Percentiles rank a stretch among this genome's conserved stretches.
These are phyloP conservation scores for Favolaschia claudopus DNA, from an alignment of 768 basidiomycete species.

Conservation along the genomic window DNA sequence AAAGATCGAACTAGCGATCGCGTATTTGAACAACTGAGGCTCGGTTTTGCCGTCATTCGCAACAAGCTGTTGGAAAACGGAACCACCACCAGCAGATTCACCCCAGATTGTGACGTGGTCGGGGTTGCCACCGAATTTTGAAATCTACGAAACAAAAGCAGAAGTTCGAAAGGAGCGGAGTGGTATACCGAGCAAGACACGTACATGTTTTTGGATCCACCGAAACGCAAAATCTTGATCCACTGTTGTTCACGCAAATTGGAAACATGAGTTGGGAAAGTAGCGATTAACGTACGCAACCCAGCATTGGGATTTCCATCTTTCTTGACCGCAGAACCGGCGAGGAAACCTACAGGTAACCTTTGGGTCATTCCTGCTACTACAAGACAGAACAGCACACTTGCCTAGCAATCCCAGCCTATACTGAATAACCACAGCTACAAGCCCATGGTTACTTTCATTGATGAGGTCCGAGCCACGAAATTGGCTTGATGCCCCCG, in stretches of 20 bases:
- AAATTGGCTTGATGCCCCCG: constrained; percentile 6
- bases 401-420: constrained; percentile 14
- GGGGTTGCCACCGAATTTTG: constrained; percentile 27
- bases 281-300: constrained; percentile 20
- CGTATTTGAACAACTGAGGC: constrained; percentile 37
- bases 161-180: not conserved
- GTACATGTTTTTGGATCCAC: constrained; percentile 22
- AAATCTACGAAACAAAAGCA: constrained; percentile 17
- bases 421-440: constrained; percentile 17
- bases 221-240: constrained; percentile 20
- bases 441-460: constrained; percentile 4
- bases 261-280: not conserved
- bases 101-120: constrained; percentile 31
- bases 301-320: constrained; percentile 38
- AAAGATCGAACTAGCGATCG: constrained; percentile 41
- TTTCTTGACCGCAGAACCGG: constrained; percentile 34
- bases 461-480: constrained; percentile 9
- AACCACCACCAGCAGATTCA: constrained; percentile 34
- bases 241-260: constrained; percentile 4
- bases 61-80: constrained; percentile 42
- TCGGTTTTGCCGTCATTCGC: constrained; percentile 40
- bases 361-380: constrained; percentile 15
- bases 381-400: constrained; percentile 8
- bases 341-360: constrained; percentile 34
- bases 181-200: too few species aligned